Conservation (phyloP, 176 grass and related monocot species). For the Cenchrus fungigraminus region DNA sequence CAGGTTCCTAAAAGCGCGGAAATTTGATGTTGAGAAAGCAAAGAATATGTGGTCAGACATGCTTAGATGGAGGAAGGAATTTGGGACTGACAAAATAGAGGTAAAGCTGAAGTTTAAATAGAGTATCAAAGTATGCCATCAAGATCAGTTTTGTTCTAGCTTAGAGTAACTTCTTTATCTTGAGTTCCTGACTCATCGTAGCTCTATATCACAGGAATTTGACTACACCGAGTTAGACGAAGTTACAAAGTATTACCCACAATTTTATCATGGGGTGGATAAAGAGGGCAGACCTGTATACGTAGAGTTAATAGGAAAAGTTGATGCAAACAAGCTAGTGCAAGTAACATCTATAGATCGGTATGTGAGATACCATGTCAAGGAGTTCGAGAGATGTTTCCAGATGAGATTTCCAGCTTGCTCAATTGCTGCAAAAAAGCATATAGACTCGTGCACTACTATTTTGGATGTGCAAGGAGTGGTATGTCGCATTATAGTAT, state of each 20-base stretch:
- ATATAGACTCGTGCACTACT: conserved; percentile 77
- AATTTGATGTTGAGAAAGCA: conserved; percentile 86
- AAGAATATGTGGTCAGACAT: conserved; percentile 96
- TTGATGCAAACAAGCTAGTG: conserved; percentile 81
- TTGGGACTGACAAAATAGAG: conserved; percentile 75
- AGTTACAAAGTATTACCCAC: conserved; percentile 79
- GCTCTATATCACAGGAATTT: conserved; percentile 61
- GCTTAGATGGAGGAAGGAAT: conserved; percentile 91
- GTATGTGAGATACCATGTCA: conserved; percentile 91
- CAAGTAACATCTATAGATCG: conserved; percentile 82
- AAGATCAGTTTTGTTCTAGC: neutral
- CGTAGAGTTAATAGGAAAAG: conserved; percentile 84
- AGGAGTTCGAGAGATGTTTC: conserved; percentile 74
- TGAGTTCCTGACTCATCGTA: conserved; percentile 19
- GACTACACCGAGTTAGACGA: conserved; percentile 71
- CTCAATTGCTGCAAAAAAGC: conserved; percentile 71
- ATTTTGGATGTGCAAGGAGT: conserved; percentile 92
- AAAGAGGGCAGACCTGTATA: conserved; percentile 91
- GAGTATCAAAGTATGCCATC: conserved; percentile 32
- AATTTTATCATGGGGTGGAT: conserved; percentile 95
- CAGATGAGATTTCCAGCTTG: conserved; percentile 88
- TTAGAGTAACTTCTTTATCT: conserved; percentile 11
- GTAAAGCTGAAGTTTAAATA: conserved; percentile 42
- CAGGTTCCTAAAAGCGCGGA: conserved; percentile 88
- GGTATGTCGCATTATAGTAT: conserved; percentile 56